Percentiles rank a stretch among this genome's conserved stretches.
These are phyloP conservation scores for Austroboletus festivus DNA, from an alignment of 768 basidiomycete genomes.

Conservation along the genomic window DNA sequence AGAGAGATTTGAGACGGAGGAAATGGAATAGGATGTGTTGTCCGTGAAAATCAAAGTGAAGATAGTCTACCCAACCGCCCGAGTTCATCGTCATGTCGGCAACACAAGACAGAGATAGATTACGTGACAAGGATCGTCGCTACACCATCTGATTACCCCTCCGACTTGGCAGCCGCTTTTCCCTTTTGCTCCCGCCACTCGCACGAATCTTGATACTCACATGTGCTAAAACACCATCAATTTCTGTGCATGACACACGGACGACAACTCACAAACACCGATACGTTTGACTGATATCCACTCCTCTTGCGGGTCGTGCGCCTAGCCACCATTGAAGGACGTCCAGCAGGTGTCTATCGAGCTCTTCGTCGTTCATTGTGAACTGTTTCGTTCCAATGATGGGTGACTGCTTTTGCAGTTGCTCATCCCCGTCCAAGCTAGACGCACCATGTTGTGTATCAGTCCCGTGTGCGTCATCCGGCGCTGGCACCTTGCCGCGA, in stretches of 20 bases:
- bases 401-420: slow-evolving; percentile 16
- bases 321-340: slow-evolving; percentile 79
- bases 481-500: background rate
- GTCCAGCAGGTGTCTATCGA: slow-evolving; percentile 52
- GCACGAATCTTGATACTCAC: slow-evolving; percentile 72
- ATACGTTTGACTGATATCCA: slow-evolving; percentile 51
- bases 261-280: slow-evolving; percentile 61
- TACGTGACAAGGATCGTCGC: background rate
- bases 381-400: slow-evolving; percentile 71
- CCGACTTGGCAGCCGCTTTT: slow-evolving; percentile 16
- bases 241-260: background rate
- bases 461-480: background rate
- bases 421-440: slow-evolving; percentile 4
- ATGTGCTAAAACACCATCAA: slow-evolving; percentile 42
- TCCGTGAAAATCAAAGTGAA: slow-evolving; percentile 41
- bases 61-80: slow-evolving; percentile 43
- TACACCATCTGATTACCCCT: background rate
- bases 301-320: slow-evolving; percentile 64
- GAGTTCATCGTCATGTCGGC: slow-evolving; percentile 29
- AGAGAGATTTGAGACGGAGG: slow-evolving; percentile 45
- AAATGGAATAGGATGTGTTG: slow-evolving; percentile 44
- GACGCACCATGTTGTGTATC: slow-evolving; percentile 7
- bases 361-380: slow-evolving; percentile 44
- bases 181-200: slow-evolving; percentile 70
- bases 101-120: background rate